Evolutionary conservation across 2,329 filamentous ascomycete genomes (phyloP).

Genomic region (Sclerotinia subarctica): DNA sequence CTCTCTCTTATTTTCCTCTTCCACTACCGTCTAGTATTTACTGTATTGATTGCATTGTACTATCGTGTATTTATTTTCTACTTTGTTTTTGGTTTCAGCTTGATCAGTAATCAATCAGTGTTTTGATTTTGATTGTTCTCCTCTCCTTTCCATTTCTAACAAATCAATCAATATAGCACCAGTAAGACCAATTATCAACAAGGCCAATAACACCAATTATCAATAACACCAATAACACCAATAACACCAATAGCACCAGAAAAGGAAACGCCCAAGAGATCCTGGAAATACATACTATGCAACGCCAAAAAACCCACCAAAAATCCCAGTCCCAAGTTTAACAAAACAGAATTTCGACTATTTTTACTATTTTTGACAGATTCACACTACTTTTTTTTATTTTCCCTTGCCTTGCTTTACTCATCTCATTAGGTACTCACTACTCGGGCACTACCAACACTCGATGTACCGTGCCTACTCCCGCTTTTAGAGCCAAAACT

Average conservation of each 20-base stretch:
- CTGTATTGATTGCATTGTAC: background rate
- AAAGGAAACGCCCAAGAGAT: background rate
- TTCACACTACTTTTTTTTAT: background rate
- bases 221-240: too few species aligned
- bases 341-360: background rate
- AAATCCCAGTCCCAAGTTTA: background rate
- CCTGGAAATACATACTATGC: background rate
- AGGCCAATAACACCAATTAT: too few species aligned
- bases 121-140: background rate
- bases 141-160: background rate
- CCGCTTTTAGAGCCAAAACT: background rate
- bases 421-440: too few species aligned
- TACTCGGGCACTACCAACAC: background rate
- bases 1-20: too few species aligned
- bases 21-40: background rate
- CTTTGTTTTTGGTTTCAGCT: background rate
- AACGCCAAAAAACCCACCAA: background rate
- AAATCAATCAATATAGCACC: background rate
- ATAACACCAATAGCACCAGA: background rate
- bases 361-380: background rate
- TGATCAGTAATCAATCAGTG: too few species aligned
- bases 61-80: background rate
- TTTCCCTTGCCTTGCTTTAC: background rate
- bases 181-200: too few species aligned
- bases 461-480: conserved; percentile 7